These are phyloP conservation scores for Backusella westeae DNA, from an alignment of 192 early-diverging fungal species.

Conservation along the genomic window DNA sequence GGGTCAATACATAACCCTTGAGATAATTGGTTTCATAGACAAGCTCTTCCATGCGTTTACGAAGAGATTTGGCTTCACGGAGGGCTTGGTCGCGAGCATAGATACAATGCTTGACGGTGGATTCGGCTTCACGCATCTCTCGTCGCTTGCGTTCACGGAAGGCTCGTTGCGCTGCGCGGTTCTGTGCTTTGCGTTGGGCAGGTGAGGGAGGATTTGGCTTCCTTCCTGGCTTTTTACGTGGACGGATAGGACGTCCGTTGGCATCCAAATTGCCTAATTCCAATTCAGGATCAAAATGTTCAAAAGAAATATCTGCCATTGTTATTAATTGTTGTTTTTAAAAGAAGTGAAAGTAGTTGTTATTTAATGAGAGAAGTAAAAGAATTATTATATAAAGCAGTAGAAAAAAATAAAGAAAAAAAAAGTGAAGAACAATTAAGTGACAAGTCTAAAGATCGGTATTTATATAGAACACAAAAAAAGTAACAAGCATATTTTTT, in stretches of 20 bases:
- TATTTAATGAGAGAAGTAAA: background rate
- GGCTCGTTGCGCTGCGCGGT: constrained; percentile 85
- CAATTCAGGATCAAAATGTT: constrained; percentile 19
- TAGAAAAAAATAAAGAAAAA: background rate
- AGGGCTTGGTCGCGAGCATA: constrained; percentile 51
- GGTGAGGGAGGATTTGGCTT: constrained; percentile 61
- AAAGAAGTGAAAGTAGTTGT: background rate
- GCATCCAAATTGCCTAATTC: constrained; percentile 7
- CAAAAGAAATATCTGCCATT: constrained; percentile 21
- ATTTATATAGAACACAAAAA: background rate
- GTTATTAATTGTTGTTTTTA: background rate
- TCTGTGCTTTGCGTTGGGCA: constrained; percentile 68
- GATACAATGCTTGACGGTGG: constrained; percentile 62
- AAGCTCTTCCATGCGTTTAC: constrained; percentile 35
- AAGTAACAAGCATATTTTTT: background rate
- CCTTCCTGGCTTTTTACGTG: constrained; percentile 53
- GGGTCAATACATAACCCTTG: constrained; percentile 39
- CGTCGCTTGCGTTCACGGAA: constrained; percentile 85
- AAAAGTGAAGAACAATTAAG: background rate
- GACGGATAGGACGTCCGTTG: constrained; percentile 36
- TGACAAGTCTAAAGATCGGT: background rate
- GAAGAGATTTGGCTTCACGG: constrained; percentile 36
- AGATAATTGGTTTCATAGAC: constrained; percentile 43
- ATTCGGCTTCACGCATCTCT: constrained; percentile 73
- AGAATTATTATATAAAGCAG: background rate